Conservation (phyloP, 2,329 filamentous ascomycete genomes). For the Trichoderma endophyticum region DNA sequence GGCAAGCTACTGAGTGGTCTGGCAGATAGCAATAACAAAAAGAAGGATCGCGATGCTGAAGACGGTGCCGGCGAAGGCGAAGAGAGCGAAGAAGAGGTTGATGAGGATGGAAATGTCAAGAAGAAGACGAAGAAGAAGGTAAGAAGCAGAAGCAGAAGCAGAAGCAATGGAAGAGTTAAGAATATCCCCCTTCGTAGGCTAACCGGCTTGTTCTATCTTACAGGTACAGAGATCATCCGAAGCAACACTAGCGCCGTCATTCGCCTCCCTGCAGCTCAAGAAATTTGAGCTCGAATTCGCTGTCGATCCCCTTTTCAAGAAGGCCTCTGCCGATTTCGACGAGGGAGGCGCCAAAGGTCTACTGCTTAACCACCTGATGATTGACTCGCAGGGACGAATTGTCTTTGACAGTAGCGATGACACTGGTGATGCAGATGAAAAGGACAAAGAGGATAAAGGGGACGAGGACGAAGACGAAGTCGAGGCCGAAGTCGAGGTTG, state of each 20-base stretch:
- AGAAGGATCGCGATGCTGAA: constrained; percentile 62
- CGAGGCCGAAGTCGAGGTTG: constrained; percentile 28
- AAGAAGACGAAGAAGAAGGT: constrained; percentile 76
- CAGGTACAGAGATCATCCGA: constrained; percentile 76
- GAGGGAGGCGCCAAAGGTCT: constrained; percentile 96
- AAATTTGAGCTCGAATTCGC: constrained; percentile 97
- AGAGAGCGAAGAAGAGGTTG: constrained; percentile 60
- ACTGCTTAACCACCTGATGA: constrained; percentile 92
- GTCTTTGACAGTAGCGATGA: constrained; percentile 99
- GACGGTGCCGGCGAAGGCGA: constrained; percentile 67
- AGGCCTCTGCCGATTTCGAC: constrained; percentile 96
- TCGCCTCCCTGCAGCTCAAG: constrained; percentile 85
- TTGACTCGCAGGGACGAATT: constrained; percentile 86
- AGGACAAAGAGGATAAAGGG: constrained; percentile 38
- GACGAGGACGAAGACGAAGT: constrained; percentile 38
- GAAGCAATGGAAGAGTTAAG: background rate
- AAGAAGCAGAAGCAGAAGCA: constrained; percentile 1
- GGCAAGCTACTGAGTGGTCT: constrained; percentile 91
- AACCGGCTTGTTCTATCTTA: background rate
- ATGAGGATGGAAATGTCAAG: constrained; percentile 58
- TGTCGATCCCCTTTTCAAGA: constrained; percentile 98
- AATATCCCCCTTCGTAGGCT: background rate
- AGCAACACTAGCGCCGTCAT: constrained; percentile 86
- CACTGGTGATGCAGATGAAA: constrained; percentile 47
- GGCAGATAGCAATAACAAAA: constrained; percentile 80